Conservation (phyloP, 805 yeast species). For the Myxozyma melibiosi region DNA sequence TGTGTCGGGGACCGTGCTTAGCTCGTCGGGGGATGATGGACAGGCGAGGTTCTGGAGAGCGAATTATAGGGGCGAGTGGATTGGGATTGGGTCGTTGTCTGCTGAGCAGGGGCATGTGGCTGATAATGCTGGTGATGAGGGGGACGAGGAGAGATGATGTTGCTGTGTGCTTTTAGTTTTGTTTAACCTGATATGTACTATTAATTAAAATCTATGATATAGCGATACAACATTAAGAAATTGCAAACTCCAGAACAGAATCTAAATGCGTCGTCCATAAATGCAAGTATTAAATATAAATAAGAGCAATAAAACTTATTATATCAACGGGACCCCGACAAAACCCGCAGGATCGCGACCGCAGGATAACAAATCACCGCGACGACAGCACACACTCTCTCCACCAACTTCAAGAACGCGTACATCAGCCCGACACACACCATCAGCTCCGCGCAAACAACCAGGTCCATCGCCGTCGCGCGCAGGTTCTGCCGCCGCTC, state of each 20-base stretch:
- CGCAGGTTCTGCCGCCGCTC: constrained; percentile 7
- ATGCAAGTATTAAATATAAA: background rate
- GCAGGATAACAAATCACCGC: constrained; percentile 18
- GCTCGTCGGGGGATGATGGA: constrained; percentile 96
- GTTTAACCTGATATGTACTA: background rate
- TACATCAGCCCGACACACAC: constrained; percentile 6
- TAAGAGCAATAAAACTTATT: background rate
- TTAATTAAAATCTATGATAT: no score
- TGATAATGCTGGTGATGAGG: constrained; percentile 12
- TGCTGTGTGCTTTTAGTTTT: background rate
- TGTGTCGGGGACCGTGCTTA: constrained; percentile 84
- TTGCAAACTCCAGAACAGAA: background rate
- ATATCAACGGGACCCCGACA: background rate
- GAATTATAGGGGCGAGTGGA: constrained; percentile 80
- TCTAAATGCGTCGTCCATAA: no score
- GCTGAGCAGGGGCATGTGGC: constrained; percentile 48
- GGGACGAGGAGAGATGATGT: background rate
- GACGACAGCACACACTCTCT: constrained; percentile 2
- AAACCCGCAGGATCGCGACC: constrained; percentile 4
- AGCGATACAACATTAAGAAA: no score
- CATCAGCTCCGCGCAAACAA: constrained; percentile 11
- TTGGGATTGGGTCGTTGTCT: constrained; percentile 83
- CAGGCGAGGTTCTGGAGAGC: constrained; percentile 90
- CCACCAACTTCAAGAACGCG: background rate
- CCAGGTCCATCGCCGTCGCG: constrained; percentile 12